Percentiles rank a stretch among this genome's conserved stretches.
phyloP scores from a whole-genome alignment of 2,329 filamentous ascomycete species.

The Talaromyces verruculosus region DNA sequence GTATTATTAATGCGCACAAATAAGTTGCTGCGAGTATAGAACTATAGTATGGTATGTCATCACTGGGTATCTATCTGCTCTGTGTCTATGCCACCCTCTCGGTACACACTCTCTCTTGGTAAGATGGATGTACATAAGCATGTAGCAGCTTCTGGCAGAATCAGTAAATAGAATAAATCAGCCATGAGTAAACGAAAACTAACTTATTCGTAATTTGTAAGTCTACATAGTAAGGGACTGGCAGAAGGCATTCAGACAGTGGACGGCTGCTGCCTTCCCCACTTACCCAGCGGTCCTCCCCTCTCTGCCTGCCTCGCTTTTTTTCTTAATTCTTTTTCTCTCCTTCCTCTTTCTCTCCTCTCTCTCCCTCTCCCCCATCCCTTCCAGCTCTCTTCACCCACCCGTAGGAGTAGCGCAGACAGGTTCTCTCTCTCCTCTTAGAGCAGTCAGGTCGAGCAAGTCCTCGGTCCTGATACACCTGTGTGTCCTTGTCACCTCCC shows the following conservation, averaged over 20 bases:
- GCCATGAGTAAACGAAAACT: too few relatives aligned
- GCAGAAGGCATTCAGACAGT: neutral
- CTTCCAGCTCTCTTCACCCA: constrained; percentile 30
- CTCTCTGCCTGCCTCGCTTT: constrained; percentile 14
- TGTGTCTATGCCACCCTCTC: neutral
- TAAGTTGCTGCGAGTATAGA: neutral
- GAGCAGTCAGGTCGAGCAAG: constrained; percentile 43
- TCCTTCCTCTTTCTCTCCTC: constrained; percentile 28
- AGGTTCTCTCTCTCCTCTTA: constrained; percentile 33
- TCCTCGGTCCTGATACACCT: constrained; percentile 45
- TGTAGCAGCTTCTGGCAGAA: neutral
- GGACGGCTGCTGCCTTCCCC: constrained; percentile 25
- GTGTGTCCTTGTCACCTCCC: constrained; percentile 37
- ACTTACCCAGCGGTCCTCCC: constrained; percentile 24
- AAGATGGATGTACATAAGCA: neutral
- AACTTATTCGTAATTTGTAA: neutral
- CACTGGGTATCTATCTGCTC: too few relatives aligned
- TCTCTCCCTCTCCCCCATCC: constrained; percentile 28
- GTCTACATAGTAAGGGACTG: neutral
- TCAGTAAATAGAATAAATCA: too few relatives aligned
- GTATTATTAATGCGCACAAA: constrained; percentile 12
- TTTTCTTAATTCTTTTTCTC: constrained; percentile 27
- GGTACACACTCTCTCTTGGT: neutral
- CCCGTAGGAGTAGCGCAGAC: constrained; percentile 42
- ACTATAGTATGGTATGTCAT: too few relatives aligned